These are phyloP conservation scores for Globisporangium uncinulatum DNA, from an alignment of 352 stramenopile genomes.

Conservation along the genomic window DNA sequence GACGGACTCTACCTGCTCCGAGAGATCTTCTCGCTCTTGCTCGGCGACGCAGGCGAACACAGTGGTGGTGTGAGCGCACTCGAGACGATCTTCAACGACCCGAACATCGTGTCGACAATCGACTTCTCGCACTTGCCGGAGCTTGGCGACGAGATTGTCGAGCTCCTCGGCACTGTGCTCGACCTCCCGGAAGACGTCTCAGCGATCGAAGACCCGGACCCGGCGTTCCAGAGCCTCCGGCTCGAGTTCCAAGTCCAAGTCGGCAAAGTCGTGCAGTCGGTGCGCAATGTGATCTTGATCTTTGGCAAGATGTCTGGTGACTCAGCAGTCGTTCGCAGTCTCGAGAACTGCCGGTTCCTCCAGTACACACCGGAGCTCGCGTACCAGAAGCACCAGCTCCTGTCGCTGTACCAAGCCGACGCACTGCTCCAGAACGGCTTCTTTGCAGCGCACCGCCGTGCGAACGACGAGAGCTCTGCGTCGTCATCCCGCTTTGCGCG, in stretches of 20 bases:
- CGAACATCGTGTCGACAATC: constrained; percentile 49
- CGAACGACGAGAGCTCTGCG: constrained; percentile 23
- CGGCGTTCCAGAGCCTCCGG: constrained; percentile 33
- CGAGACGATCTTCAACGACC: constrained; percentile 52
- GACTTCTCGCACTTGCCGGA: constrained; percentile 55
- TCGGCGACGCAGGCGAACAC: constrained; percentile 43
- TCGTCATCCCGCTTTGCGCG: constrained; percentile 35
- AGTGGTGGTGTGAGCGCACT: constrained; percentile 47
- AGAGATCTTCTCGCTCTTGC: constrained; percentile 65
- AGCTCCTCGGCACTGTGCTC: constrained; percentile 67
- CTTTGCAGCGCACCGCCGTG: constrained; percentile 30
- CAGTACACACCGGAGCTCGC: constrained; percentile 44
- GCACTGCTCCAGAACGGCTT: constrained; percentile 47
- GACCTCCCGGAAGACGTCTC: constrained; percentile 76
- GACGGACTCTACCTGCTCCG: constrained; percentile 52
- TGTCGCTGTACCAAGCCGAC: constrained; percentile 67
- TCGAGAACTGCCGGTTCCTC: constrained; percentile 59
- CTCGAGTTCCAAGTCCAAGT: constrained; percentile 72
- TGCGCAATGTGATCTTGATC: constrained; percentile 37
- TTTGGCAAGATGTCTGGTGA: constrained; percentile 62
- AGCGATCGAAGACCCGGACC: constrained; percentile 32
- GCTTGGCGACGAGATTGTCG: constrained; percentile 61
- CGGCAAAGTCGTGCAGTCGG: constrained; percentile 46
- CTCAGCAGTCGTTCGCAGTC: constrained; percentile 29
- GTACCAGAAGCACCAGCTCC: constrained; percentile 67